Evolutionary conservation across 805 yeast species (phyloP), one percentile per base, ranked within the genome.

Genomic region (Ogataea populi-albae): DNA sequence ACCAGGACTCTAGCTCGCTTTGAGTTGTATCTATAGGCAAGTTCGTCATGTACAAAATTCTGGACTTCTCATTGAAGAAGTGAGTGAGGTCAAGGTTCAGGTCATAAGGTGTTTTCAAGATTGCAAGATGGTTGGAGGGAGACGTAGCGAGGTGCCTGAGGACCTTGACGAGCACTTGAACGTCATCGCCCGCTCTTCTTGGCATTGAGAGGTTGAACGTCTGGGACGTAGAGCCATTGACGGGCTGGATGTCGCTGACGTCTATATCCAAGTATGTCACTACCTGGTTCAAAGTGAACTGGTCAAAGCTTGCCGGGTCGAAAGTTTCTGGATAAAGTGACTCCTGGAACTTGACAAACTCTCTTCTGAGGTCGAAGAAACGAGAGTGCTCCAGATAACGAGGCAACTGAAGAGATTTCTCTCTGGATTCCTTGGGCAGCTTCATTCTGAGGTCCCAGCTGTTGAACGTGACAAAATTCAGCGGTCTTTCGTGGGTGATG

Each of bases 1-100:
- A 88, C 96, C 96, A 89, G 21, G 82, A 71, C 64, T 88, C 96
- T 31, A 88, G 67, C 61, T 89, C 96, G 34, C 87, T 73, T 60
- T 89, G 96, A 1, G 96, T 89, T 5, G 91, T 85, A 51, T 88
- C 96, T 17, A 68, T 68, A 2, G 96, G 89, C 45, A 89, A 64
- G 57, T 86, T 87, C n/a, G 83, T 71, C 60, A 88, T 65, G 57
- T 79, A 86, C 35, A 88, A 58, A n/a, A 86, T 85, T 50, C 79
- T 80, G 3, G 95, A 84, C 38, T 81, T 69, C 57, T 87, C 96
- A 11, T 70, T 62, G 24, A 75, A 56, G 52, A 88, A 88, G 6
- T 76, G 75, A 30, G 73, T 67, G 30, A 81, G 72, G 51, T 88
- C 96, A 26, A 82, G 71, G n/a, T 74, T 72, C 29, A 82, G 69